Evolutionary conservation across 257 asterid genomes (phyloP), one percentile per base, ranked within the genome.

Genomic region (Echites panduratus): DNA sequence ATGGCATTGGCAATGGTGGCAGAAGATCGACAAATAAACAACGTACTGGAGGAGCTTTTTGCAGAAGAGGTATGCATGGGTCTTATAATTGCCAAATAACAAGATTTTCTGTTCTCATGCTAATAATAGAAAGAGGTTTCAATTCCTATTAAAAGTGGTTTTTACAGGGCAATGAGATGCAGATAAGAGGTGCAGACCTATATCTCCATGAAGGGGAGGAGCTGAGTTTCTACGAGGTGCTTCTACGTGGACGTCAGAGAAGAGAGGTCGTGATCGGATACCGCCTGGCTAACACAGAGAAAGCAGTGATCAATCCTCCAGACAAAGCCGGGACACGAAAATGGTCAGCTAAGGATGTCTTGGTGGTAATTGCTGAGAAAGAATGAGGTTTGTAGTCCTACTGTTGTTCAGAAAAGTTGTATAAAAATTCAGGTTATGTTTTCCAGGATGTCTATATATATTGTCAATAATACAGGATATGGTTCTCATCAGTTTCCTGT

Each of bases 1-100:
- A 91, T 91, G 97, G 97, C 97, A 49, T 77, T 91, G 58, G 97
- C 97, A 73, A 89, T 91, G 97, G 97, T 91, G 68, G 91, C 97
- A 56, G 97, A 91, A 79, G 97, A 91, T 81, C 91, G 96, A 72
- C 97, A 89, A 86, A 91, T 91, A 75, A 91, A 91, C 59, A 87
- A 89, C 74, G 95, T 91, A 64, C 75, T 91, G 71, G 97, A 91
- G 78, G 97, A 91, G 83, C 95, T 89, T 77, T 91, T 91, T 35
- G 97, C 97, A 44, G 97, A 91, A 83, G 97, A 91, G 96, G 97
- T 91, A 82, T 73, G 38, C 3, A 32, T 32, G 38, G 38, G 3
- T 32, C 38, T 1, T 1, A 32, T 32, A 32, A 3, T 32, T 3
- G 3, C 38, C 38, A 32, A 32, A 41, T 41, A 41, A 41, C 45